Evolutionary conservation across 257 asterid species (phyloP).

Genomic region (Nemophila menziesii): DNA sequence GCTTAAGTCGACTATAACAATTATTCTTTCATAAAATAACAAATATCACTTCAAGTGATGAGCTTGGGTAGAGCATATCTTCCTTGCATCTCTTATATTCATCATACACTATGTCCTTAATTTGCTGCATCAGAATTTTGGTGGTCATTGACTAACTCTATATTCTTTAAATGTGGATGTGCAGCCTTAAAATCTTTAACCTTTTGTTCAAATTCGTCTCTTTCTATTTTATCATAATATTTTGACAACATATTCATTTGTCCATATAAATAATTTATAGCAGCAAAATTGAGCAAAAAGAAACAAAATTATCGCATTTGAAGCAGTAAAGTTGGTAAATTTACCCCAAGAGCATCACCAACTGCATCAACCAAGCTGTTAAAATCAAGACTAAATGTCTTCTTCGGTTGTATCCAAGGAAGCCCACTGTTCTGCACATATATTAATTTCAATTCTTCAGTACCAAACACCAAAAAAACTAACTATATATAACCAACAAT

Average conservation of each 20-base stretch:
- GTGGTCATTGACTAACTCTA: neutral
- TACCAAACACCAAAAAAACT: neutral
- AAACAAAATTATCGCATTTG: neutral
- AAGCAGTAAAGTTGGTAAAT: neutral
- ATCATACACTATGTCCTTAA: too few relatives aligned
- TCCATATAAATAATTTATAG: neutral
- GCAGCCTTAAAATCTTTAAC: neutral
- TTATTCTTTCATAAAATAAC: neutral
- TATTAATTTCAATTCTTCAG: neutral
- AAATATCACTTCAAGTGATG: neutral
- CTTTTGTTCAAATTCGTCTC: neutral
- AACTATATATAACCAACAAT: neutral
- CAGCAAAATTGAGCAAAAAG: neutral
- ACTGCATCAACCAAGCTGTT: constrained; percentile 32
- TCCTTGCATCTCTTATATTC: neutral
- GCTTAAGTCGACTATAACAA: neutral
- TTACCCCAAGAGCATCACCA: constrained; percentile 26
- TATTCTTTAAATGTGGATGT: neutral
- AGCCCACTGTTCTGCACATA: constrained; percentile 83
- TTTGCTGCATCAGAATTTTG: neutral
- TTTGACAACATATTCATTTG: neutral
- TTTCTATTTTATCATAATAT: neutral
- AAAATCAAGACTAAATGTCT: constrained; percentile 31
- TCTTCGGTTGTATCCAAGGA: constrained; percentile 78
- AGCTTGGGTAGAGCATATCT: neutral